phyloP scores from a whole-genome alignment of 2,329 filamentous ascomycete genomes.

The Verticillium nubilum region DNA sequence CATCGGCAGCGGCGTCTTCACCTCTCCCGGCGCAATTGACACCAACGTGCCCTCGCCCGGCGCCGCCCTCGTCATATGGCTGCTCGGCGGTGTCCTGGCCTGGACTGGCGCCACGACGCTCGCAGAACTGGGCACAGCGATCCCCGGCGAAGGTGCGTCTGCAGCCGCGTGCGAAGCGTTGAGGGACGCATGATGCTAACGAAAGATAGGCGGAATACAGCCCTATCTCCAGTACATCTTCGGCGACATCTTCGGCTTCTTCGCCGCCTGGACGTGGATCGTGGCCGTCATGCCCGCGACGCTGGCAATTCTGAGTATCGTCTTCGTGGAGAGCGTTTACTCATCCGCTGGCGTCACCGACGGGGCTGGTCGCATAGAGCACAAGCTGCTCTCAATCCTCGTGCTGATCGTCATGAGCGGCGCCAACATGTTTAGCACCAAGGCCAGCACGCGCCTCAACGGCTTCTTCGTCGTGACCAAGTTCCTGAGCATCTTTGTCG shows the following conservation, averaged over 20 bases:
- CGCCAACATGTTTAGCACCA: conserved; percentile 52
- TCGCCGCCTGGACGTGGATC: conserved; percentile 62
- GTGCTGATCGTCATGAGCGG: conserved; percentile 40
- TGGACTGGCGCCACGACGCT: conserved; percentile 60
- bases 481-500: conserved; percentile 40
- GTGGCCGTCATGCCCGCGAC: conserved; percentile 60
- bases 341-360: conserved; percentile 42
- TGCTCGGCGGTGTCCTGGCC: conserved; percentile 54
- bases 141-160: conserved; percentile 52
- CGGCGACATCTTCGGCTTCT: conserved; percentile 55
- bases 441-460: conserved; percentile 48
- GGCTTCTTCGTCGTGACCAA: conserved; percentile 50
- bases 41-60: conserved; percentile 59
- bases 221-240: conserved; percentile 57
- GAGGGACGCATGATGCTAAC: not conserved
- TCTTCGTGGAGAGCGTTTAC: conserved; percentile 57
- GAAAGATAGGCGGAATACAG: conserved; percentile 48
- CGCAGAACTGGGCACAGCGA: conserved; percentile 57
- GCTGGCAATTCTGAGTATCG: conserved; percentile 58
- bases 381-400: conserved; percentile 46
- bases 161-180: no score
- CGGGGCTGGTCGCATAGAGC: conserved; percentile 32
- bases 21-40: conserved; percentile 58
- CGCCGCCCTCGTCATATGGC: conserved; percentile 52
- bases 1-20: conserved; percentile 61